phyloP scores from a whole-genome alignment of 1,139 yeast genomes.

The Lodderomyces theae region DNA sequence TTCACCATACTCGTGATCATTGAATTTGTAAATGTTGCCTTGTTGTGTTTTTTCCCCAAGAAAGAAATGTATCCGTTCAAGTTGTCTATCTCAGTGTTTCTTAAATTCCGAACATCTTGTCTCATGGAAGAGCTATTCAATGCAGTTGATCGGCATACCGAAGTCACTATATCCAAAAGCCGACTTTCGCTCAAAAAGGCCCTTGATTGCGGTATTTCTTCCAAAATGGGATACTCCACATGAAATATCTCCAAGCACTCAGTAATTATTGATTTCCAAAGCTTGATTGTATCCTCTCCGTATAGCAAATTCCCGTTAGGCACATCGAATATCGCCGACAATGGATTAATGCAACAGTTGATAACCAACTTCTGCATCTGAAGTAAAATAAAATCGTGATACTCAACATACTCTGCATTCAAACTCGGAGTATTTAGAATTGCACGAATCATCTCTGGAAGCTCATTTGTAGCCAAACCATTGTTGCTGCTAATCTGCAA shows the following conservation, averaged over 20 bases:
- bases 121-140: conserved; percentile 84
- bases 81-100: conserved; percentile 72
- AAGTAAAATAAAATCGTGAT: conserved; percentile 53
- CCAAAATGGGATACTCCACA: conserved; percentile 33
- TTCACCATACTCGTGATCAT: conserved; percentile 48
- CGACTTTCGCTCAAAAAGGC: conserved; percentile 40
- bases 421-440: conserved; percentile 34
- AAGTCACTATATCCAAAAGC: conserved; percentile 45
- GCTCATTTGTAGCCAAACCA: conserved; percentile 5
- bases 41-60: conserved; percentile 45
- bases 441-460: conserved; percentile 32
- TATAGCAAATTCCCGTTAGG: conserved; percentile 65
- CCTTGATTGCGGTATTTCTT: conserved; percentile 32
- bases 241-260: conserved; percentile 47
- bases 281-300: conserved; percentile 27
- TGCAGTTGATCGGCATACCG: conserved; percentile 46
- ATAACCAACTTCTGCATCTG: conserved; percentile 77
- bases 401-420: conserved; percentile 44
- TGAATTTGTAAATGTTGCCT: conserved; percentile 46
- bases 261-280: conserved; percentile 39
- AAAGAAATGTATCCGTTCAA: conserved; percentile 70
- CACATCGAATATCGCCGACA: conserved; percentile 67
- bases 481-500: conserved; percentile 38
- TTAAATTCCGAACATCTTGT: conserved; percentile 63
- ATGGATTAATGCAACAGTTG: conserved; percentile 73